Evolutionary conservation across 768 basidiomycete genomes (phyloP).

Genomic region (Psilocybe cyanescens): DNA sequence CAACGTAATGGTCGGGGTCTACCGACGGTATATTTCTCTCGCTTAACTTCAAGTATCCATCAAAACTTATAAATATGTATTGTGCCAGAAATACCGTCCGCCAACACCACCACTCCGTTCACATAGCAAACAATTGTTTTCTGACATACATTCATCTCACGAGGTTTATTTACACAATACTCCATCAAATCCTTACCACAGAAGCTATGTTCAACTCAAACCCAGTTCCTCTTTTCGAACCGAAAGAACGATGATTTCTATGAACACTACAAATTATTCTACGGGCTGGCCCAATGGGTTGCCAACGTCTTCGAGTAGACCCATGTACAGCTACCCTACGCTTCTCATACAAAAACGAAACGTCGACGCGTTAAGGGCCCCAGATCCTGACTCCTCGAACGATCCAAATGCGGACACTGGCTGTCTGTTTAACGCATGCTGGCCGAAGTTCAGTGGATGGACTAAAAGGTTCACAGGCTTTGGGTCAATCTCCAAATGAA

Average conservation of each 20-base stretch:
- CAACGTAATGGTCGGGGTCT: slow-evolving; percentile 17
- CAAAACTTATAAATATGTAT: neutral
- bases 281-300: slow-evolving; percentile 34
- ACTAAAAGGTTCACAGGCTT: slow-evolving; percentile 21
- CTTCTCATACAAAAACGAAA: slow-evolving; percentile 10
- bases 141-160: slow-evolving; percentile 4
- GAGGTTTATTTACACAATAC: neutral
- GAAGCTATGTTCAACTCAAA: slow-evolving; percentile 7
- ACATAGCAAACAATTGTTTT: slow-evolving; percentile 29
- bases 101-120: slow-evolving; percentile 58
- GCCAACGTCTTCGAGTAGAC: slow-evolving; percentile 21
- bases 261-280: slow-evolving; percentile 28
- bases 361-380: neutral
- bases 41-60: neutral
- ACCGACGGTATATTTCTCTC: slow-evolving; percentile 11
- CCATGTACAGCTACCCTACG: slow-evolving; percentile 18
- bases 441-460: slow-evolving; percentile 21
- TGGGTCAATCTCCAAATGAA: neutral
- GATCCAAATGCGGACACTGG: neutral
- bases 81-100: slow-evolving; percentile 53
- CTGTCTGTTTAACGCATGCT: neutral
- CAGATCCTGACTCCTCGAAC: neutral
- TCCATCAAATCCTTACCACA: slow-evolving; percentile 2
- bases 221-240: slow-evolving; percentile 38
- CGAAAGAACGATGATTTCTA: slow-evolving; percentile 37